Evolutionary conservation across 305 asterid genomes (phyloP), one percentile per base, ranked within the genome.

Genomic region (Fraxinus velutina): DNA sequence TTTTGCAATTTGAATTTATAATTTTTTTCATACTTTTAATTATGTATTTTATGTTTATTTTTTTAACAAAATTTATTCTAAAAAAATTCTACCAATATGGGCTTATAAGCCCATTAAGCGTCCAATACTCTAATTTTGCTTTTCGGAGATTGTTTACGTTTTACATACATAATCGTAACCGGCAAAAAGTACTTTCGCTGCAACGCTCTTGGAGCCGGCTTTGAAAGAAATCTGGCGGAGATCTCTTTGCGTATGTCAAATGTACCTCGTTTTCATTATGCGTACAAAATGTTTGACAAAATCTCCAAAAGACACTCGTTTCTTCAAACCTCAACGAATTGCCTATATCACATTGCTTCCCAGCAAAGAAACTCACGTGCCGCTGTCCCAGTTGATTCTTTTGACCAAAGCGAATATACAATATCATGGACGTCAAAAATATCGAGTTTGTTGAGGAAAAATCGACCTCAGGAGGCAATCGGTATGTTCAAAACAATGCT

Each of bases 401-500:
- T 82, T 7, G 64, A 42, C 70, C 86, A 88, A 82, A 86, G 88
- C 78, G 91, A 86, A 42, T 29, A 86, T 70, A 70, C 87, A 7
- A 85, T 78, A 81, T 76, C 90, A 66, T 90, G 97, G 97, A 83
- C 97, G 6, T 86, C 89, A 17, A 87, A 57, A 75, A 84, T 93
- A 55, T 90, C 98, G 78, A 85, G 84, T 71, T 86, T 90, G 81
- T 90, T 89, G 37, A 83, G 88, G 83, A 84, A 87, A 77, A 90
- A 88, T 24, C 91, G 89, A 85, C 85, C 93, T 12, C 76, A 73
- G 55, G 88, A 90, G 81, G 98, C 95, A 47, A 82, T 93, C 82
- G 84, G 82, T n/a, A 22, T 92, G 83, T 94, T 91, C 91, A 94
- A 92, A 76, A 19, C 81, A 71, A 93, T 94, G 97, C 88, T 93